Conservation (phyloP, 169 alveolate species). For the Plasmodium knowlesi region DNA sequence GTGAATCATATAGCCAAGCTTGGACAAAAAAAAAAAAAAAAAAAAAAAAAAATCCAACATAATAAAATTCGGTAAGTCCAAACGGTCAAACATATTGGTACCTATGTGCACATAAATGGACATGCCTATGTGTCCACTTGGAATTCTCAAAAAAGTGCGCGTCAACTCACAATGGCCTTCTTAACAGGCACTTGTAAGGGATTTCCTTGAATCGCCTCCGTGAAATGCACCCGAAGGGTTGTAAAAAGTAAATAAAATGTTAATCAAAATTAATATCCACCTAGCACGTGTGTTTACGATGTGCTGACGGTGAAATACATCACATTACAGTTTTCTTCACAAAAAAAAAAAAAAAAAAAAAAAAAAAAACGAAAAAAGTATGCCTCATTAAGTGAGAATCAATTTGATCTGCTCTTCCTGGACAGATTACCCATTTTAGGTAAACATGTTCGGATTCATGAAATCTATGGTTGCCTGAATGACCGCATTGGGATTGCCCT, state of each 20-base stretch:
- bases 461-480: slow-evolving; percentile 49
- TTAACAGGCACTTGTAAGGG: neutral
- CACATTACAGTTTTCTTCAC: neutral
- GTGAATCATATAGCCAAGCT: neutral
- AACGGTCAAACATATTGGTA: neutral
- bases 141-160: neutral
- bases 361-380: neutral
- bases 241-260: neutral
- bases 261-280: neutral
- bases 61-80: neutral
- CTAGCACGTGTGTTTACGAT: neutral
- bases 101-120: neutral
- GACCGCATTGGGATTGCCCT: slow-evolving; percentile 26
- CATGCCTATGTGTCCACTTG: neutral
- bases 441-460: slow-evolving; percentile 61
- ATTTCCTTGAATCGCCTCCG: neutral
- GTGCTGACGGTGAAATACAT: neutral
- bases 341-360: neutral
- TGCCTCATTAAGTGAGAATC: neutral
- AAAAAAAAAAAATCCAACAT: neutral
- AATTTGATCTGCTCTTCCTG: neutral
- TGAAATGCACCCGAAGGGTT: neutral
- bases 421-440: slow-evolving; percentile 1
- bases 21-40: neutral
- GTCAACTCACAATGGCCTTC: neutral